Evolutionary conservation across 176 grass and related monocot genomes (phyloP).

Genomic region (Carex parvula): DNA sequence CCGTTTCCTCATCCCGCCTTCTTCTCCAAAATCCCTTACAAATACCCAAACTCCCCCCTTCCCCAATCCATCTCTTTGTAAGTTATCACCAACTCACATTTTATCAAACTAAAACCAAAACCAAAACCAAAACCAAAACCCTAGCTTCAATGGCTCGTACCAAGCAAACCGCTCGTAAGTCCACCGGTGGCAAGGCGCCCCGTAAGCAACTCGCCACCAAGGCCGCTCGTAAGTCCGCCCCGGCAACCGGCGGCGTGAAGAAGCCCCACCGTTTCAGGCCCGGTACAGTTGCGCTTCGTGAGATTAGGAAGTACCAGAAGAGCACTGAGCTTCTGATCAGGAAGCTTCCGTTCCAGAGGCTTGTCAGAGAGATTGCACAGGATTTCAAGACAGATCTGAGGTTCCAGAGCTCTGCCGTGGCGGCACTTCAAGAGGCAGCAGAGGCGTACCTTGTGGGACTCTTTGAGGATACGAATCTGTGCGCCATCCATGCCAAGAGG

Average conservation of each 20-base stretch:
- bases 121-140: not conserved
- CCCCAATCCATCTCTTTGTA: slow-evolving; percentile 31
- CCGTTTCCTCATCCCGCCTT: not conserved
- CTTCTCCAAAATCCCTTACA: not conserved
- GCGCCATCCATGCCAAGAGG: slow-evolving; percentile 85
- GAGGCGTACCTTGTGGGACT: slow-evolving; percentile 79
- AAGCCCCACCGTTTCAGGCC: slow-evolving; percentile 83
- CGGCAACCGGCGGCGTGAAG: slow-evolving; percentile 83
- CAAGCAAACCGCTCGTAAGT: slow-evolving; percentile 84
- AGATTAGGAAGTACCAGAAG: slow-evolving; percentile 98
- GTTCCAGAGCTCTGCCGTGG: slow-evolving; percentile 61
- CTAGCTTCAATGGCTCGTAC: slow-evolving; percentile 47
- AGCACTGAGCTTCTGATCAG: slow-evolving; percentile 89
- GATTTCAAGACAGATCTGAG: slow-evolving; percentile 91
- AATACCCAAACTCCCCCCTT: slow-evolving; percentile 23
- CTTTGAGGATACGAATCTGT: slow-evolving; percentile 94
- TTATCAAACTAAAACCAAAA: not conserved
- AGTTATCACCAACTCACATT: not conserved
- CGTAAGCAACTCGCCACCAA: slow-evolving; percentile 87
- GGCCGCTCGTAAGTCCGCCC: slow-evolving; percentile 80
- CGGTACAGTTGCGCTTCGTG: slow-evolving; percentile 52
- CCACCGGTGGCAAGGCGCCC: slow-evolving; percentile 74
- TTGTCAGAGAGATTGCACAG: slow-evolving; percentile 76
- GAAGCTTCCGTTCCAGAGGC: slow-evolving; percentile 75
- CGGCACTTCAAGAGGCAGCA: slow-evolving; percentile 74